Conservation (phyloP, 208 protist genomes). For the Leishmania braziliensis region DNA sequence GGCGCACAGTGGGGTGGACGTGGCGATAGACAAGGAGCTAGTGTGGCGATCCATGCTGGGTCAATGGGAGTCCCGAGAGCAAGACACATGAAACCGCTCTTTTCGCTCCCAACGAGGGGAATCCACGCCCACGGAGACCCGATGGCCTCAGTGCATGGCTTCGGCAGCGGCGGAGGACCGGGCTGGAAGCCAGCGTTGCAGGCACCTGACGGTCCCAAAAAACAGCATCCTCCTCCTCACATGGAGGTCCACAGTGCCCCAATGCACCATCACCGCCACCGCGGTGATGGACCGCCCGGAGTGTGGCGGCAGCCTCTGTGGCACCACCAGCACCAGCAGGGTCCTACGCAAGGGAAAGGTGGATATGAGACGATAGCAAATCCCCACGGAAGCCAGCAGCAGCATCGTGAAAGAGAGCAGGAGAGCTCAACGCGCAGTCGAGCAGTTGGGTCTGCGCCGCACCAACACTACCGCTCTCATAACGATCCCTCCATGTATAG, state of each 20-base stretch:
- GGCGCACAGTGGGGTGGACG: not conserved
- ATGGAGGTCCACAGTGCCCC: too few species aligned
- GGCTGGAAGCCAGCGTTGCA: too few species aligned
- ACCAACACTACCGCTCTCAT: not conserved
- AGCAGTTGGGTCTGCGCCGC: not conserved
- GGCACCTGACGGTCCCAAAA: too few species aligned
- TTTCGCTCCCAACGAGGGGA: not conserved
- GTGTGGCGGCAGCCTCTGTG: not conserved
- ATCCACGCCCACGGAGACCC: not conserved
- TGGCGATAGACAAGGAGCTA: not conserved
- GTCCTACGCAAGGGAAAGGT: not conserved
- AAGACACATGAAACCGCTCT: not conserved
- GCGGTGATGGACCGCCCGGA: not conserved
- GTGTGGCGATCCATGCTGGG: not conserved
- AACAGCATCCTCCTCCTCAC: too few species aligned
- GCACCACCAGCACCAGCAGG: not conserved
- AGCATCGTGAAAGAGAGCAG: not conserved
- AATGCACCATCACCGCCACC: not conserved
- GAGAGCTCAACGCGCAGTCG: not conserved
- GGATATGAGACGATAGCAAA: not conserved
- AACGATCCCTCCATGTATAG: too few species aligned
- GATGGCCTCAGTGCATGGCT: not conserved
- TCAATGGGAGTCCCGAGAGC: not conserved
- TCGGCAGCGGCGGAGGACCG: too few species aligned
- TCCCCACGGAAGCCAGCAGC: not conserved